Evolutionary conservation across 352 stramenopile species (phyloP).

Genomic region (Thraustochytrium sp.): DNA sequence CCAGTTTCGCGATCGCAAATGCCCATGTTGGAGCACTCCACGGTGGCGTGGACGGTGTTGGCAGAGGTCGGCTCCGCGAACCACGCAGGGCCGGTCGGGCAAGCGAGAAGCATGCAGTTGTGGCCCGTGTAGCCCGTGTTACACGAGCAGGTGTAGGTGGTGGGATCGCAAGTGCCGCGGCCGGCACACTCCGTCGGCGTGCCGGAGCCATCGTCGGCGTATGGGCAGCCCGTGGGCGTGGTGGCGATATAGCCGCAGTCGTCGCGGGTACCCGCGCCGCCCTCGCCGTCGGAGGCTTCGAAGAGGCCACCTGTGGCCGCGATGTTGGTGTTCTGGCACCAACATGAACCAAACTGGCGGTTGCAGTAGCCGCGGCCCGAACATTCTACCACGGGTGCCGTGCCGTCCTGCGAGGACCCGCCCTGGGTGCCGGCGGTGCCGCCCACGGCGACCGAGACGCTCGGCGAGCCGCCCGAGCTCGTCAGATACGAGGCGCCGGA

Average conservation of each 20-base stretch:
- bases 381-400: background rate
- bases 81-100: slow-evolving; percentile 63
- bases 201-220: background rate
- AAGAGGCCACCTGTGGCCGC: slow-evolving; percentile 44
- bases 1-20: slow-evolving; percentile 66
- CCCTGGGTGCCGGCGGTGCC: background rate
- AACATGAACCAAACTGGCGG: slow-evolving; percentile 57
- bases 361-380: slow-evolving; percentile 36
- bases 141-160: slow-evolving; percentile 56
- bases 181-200: background rate
- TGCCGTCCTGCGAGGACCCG: slow-evolving; percentile 11
- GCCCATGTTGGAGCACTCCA: slow-evolving; percentile 78
- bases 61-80: slow-evolving; percentile 59
- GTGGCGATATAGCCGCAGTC: slow-evolving; percentile 67
- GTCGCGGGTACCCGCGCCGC: slow-evolving; percentile 53
- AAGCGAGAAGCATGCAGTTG: slow-evolving; percentile 65
- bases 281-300: slow-evolving; percentile 60
- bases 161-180: slow-evolving; percentile 32
- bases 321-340: slow-evolving; percentile 55
- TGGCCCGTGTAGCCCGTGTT: slow-evolving; percentile 65
- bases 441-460: background rate
- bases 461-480: background rate
- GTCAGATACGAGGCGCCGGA: background rate
- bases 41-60: slow-evolving; percentile 69
- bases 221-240: slow-evolving; percentile 47